Evolutionary conservation across 495 filamentous ascomycete species (phyloP), one percentile per base, ranked within the genome.

Genomic region (Aspergillus sparsus): DNA sequence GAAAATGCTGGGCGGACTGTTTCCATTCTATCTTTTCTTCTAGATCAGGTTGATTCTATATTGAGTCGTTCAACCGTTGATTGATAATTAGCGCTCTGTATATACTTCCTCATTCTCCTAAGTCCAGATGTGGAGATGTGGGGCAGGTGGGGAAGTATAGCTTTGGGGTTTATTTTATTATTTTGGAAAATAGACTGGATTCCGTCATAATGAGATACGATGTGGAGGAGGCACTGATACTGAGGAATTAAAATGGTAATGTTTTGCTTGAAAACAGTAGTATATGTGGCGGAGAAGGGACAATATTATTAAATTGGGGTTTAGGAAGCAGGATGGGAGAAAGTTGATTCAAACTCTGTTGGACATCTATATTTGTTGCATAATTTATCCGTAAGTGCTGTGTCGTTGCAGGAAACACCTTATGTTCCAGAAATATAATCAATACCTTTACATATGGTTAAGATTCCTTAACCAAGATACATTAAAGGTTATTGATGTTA

Each of bases 1-100:
- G 66, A 58, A 51, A 79, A 79, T 13, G 72, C 74, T n/a, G 70
- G 64, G 13, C 69, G 69, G 49, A 77, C 63, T n/a, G 69, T 77
- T 66, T 79, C 76, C 66, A 71, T 74, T 52, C 13, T 41, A 12
- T 49, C 16, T 44, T 33, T 39, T 15, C 5, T 7, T 41, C 8
- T 11, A n/a, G 21, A 16, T 58, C 15, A 10, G 33, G 18, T 47
- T 58, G 16, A 50, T 37, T 18, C 35, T 49, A 62, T 58, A 51
- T 3, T 27, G 21, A 27, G 21, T 27, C 21, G 21, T 27, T 27
- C 21, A 27, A 27, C 3, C 21, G 21, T 27, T 27, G 21, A 27
- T 27, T 3, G 21, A 27, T 27, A 27, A 1, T 27, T 27, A 27
- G 21, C 21, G 21, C 21, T 27, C 21, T 27, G 21, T 3, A 27